A percentile compares a stretch with the other conserved stretches of the same genome.
Evolutionary conservation across 371 early-diverging fungal species (phyloP).

Genomic region (Mucor sp.): DNA sequence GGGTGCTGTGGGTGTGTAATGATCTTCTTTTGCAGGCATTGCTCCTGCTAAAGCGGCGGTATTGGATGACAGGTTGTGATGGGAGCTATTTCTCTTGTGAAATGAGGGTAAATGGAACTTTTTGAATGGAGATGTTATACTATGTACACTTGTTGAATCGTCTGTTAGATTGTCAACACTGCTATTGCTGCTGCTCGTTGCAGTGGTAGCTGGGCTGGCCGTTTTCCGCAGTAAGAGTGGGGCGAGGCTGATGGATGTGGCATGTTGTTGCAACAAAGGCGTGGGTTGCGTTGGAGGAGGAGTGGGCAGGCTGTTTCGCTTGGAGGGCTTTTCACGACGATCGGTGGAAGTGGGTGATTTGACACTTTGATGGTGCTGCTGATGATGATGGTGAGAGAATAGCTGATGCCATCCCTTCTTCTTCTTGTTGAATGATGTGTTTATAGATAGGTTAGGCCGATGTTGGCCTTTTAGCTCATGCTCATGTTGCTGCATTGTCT

Average conservation of each 20-base stretch:
- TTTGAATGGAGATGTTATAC: not conserved
- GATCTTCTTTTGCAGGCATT: too few species aligned
- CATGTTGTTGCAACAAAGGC: not conserved
- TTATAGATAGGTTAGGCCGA: not conserved
- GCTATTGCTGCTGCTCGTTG: not conserved
- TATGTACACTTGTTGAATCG: not conserved
- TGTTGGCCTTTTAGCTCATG: not conserved
- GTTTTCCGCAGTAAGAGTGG: not conserved
- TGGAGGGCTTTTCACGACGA: not conserved
- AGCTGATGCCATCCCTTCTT: not conserved
- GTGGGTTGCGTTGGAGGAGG: not conserved
- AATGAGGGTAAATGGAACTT: constrained; percentile 13
- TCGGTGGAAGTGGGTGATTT: not conserved
- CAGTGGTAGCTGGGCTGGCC: not conserved
- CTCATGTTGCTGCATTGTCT: not conserved
- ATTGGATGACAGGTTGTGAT: not conserved
- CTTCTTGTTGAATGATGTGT: not conserved
- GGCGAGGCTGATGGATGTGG: not conserved
- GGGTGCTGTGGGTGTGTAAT: constrained; percentile 10
- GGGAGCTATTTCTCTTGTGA: not conserved
- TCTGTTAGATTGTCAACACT: not conserved
- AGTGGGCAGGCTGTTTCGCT: not conserved
- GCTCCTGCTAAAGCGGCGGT: not conserved
- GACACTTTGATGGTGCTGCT: not conserved
- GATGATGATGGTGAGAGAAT: not conserved